Percentiles rank a stretch among this genome's conserved stretches.
phyloP scores from a whole-genome alignment of 345 rosid species.

The Eucalyptus brandiana region DNA sequence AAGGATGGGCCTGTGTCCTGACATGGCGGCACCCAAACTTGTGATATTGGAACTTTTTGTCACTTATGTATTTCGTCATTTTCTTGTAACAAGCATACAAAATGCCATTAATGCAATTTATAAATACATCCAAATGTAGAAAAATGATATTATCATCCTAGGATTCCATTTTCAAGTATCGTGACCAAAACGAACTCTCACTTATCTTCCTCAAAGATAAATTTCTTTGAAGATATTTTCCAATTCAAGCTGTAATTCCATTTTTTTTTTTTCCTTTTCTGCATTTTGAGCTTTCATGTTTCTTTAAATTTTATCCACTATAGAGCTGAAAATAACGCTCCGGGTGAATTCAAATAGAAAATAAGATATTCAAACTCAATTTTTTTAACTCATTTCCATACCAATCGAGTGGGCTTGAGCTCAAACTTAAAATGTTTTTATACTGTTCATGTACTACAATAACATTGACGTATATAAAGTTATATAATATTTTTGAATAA shows the following conservation, averaged over 20 bases:
- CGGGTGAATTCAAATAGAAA: neutral
- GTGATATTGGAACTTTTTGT: neutral
- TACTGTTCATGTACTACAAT: neutral
- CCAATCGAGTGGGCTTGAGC: neutral
- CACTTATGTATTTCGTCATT: neutral
- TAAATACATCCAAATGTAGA: neutral
- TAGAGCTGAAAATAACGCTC: neutral
- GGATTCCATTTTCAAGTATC: neutral
- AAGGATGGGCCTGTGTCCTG: neutral
- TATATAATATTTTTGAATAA: neutral
- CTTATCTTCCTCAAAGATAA: neutral
- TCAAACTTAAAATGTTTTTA: neutral
- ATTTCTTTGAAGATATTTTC: neutral
- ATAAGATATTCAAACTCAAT: neutral
- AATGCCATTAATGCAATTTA: neutral
- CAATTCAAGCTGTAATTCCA: neutral
- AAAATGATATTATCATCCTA: neutral
- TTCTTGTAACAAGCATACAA: neutral
- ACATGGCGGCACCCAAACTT: rapidly evolving
- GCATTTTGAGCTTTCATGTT: neutral
- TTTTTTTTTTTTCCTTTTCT: neutral
- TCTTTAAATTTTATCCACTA: neutral
- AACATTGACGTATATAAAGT: neutral
- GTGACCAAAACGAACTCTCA: neutral
- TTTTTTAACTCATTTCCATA: neutral